Conservation (phyloP, 352 stramenopile species). For the Globisporangium parvum region DNA sequence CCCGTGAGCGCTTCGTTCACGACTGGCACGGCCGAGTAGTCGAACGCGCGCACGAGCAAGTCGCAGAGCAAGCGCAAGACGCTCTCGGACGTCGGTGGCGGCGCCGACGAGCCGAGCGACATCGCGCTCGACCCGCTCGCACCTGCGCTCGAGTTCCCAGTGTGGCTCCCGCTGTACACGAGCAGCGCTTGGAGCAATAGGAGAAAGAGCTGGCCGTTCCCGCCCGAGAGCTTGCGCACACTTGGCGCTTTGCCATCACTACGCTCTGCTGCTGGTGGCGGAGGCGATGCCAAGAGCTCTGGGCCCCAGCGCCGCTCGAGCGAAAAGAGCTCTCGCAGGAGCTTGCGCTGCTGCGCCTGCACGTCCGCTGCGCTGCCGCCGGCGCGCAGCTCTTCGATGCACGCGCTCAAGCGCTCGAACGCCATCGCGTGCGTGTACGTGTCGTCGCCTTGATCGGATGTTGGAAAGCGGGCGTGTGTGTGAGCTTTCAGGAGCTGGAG, state of each 20-base stretch:
- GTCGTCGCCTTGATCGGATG: background rate
- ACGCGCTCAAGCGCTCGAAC: conserved; percentile 38
- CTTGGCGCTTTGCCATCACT: background rate
- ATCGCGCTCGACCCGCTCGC: conserved; percentile 27
- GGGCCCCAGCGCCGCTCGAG: conserved; percentile 55
- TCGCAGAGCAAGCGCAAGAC: conserved; percentile 67
- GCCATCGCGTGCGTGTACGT: conserved; percentile 20
- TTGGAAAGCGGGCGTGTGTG: no score
- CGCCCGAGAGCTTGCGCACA: conserved; percentile 18
- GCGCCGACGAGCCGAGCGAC: conserved; percentile 37
- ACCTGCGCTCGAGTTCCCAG: conserved; percentile 16
- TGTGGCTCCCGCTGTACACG: conserved; percentile 54
- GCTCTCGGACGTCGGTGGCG: conserved; percentile 52
- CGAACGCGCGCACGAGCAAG: conserved; percentile 62
- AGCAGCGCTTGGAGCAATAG: conserved; percentile 58
- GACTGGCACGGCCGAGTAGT: conserved; percentile 49
- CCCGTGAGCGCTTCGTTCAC: conserved; percentile 48
- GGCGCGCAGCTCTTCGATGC: conserved; percentile 39
- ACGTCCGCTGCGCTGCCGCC: conserved; percentile 23
- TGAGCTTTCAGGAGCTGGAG: no score
- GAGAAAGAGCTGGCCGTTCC: conserved; percentile 45
- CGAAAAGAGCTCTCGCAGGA: conserved; percentile 50
- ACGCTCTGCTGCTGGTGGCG: conserved; percentile 10
- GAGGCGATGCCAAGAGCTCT: conserved; percentile 21
- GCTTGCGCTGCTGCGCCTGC: conserved; percentile 25